Percentiles rank a stretch among this genome's conserved stretches.
Evolutionary conservation across 805 yeast species (phyloP).

Genomic region (Komagataella populi): DNA sequence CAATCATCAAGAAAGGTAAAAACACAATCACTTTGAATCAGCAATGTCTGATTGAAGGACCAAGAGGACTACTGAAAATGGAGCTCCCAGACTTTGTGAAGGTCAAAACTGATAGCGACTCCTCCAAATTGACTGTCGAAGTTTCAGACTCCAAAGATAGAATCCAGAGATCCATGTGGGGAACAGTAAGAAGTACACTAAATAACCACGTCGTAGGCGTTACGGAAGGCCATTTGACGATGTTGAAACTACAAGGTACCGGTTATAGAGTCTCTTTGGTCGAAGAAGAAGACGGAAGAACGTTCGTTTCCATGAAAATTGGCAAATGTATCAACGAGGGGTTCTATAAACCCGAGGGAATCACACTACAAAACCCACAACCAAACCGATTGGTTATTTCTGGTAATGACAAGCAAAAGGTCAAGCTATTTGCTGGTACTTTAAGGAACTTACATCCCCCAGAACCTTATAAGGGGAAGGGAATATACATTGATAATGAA

Average conservation of each 20-base stretch:
- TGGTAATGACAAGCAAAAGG: slow-evolving; percentile 81
- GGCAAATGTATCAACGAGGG: slow-evolving; percentile 80
- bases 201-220: slow-evolving; percentile 78
- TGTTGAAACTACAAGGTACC: slow-evolving; percentile 85
- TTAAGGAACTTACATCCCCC: slow-evolving; percentile 86
- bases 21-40: slow-evolving; percentile 43
- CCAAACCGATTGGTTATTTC: slow-evolving; percentile 80
- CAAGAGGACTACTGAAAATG: slow-evolving; percentile 53
- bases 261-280: slow-evolving; percentile 88
- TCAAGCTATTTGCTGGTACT: slow-evolving; percentile 77
- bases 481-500: slow-evolving; percentile 85
- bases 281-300: slow-evolving; percentile 30
- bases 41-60: slow-evolving; percentile 55
- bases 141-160: slow-evolving; percentile 45
- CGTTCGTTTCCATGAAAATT: slow-evolving; percentile 63
- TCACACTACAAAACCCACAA: slow-evolving; percentile 63
- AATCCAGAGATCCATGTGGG: slow-evolving; percentile 87
- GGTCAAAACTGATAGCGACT: slow-evolving; percentile 23
- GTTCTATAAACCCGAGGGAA: slow-evolving; percentile 61
- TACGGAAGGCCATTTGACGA: slow-evolving; percentile 83
- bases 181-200: slow-evolving; percentile 71
- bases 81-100: slow-evolving; percentile 63
- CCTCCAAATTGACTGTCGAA: slow-evolving; percentile 26
- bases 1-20: slow-evolving; percentile 53
- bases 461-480: slow-evolving; percentile 98